Evolutionary conservation across 495 filamentous ascomycete species (phyloP), one percentile per base, ranked within the genome.

Genomic region (Parathielavia appendiculata): DNA sequence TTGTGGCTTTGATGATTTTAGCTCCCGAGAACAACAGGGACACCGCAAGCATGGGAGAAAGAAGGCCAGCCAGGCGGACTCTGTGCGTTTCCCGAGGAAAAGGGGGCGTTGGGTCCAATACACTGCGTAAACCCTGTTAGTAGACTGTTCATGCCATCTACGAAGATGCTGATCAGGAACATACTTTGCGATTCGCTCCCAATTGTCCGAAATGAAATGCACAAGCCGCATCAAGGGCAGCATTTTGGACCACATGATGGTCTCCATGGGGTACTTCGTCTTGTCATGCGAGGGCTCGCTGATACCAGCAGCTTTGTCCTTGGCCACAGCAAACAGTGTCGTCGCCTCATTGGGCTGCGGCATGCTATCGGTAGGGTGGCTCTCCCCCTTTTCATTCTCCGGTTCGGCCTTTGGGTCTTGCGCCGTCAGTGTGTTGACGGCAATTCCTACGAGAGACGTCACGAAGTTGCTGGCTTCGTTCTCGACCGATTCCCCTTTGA

Each of bases 231-330:
- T 14, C 40, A 43, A 43, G 40, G 40, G 40, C 40, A 43, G 40
- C 40, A 43, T 43, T n/a, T 43, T 43, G 40, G 40, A 43, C 40
- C 40, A 43, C 40, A 43, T 43, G 16, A 43, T 43, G 40, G 40
- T 43, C 40, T 43, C 40, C 40, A 43, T 19, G 40, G 40, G 40
- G 14, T 43, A 17, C 40, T 43, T 43, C 14, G 40, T 5, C 40
- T 43, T 43, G n/a, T 43, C 40, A 17, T 43, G 40, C 6, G 40
- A 43, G 40, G 40, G 40, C n/a, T 43, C 40, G n/a, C 40, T 17
- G 17, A 43, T 19, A 17, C 40, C 40, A 16, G 14, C 40, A 43
- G 40, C 40, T 17, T 43, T 43, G 40, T 43, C 40, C 40, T 43
- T 43, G 40, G 40, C 40, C 13, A 43, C 40, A 43, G 40, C 40